These are phyloP conservation scores for Casuarina equisetifolia DNA, from an alignment of 306 rosid species.

Conservation along the genomic window DNA sequence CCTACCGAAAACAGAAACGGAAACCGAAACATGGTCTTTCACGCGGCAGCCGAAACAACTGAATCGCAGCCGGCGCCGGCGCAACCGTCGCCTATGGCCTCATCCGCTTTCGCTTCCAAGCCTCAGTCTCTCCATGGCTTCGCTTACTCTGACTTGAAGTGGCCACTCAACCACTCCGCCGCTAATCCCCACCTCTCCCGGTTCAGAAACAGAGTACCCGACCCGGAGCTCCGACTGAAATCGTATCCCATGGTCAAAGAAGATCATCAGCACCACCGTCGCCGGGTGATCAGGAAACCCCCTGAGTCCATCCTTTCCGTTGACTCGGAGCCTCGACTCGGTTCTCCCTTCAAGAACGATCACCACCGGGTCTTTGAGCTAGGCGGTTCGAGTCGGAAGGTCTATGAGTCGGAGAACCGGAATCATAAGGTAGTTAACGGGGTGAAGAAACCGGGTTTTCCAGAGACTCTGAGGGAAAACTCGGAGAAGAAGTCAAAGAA, in stretches of 20 bases:
- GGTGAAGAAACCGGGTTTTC: neutral
- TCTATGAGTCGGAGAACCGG: slow-evolving; percentile 1
- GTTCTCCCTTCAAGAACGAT: neutral
- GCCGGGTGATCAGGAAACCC: neutral
- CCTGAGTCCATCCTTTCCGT: neutral
- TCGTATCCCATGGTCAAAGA: neutral
- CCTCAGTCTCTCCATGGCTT: slow-evolving; percentile 15
- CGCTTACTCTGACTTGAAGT: slow-evolving; percentile 27
- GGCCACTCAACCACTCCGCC: slow-evolving; percentile 22
- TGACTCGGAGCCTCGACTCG: neutral
- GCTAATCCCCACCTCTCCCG: neutral
- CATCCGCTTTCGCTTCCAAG: slow-evolving; percentile 19
- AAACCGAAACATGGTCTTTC: slow-evolving; percentile 26
- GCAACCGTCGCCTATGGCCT: slow-evolving; percentile 23
- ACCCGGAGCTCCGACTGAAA: neutral
- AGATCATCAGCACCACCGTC: neutral
- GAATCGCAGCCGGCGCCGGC: neutral
- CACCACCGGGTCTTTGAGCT: neutral
- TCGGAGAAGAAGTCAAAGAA: neutral
- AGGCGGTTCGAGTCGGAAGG: neutral
- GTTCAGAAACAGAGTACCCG: neutral
- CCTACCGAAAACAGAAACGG: neutral
- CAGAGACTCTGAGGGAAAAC: neutral
- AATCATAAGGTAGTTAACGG: neutral
- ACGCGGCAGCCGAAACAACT: slow-evolving; percentile 7